phyloP scores from a whole-genome alignment of 2,329 filamentous ascomycete genomes.

The Colletotrichum falcatum region DNA sequence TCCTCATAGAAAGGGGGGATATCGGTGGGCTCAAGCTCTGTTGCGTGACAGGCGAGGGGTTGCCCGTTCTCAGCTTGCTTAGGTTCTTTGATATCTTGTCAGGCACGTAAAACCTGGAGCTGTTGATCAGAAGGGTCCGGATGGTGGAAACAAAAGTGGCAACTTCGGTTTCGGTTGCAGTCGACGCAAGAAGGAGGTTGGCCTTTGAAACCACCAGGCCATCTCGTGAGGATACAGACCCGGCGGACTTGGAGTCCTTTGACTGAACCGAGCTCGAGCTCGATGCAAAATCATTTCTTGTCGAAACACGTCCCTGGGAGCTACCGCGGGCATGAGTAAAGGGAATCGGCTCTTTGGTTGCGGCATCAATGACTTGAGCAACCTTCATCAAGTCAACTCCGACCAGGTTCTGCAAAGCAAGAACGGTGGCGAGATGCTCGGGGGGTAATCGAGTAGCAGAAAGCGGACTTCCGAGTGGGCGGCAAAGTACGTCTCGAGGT shows the following conservation, averaged over 20 bases:
- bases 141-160: conserved; percentile 65
- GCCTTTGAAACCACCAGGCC: conserved; percentile 59
- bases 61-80: conserved; percentile 42
- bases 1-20: conserved; percentile 29
- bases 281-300: conserved; percentile 14
- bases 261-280: conserved; percentile 29
- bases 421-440: conserved; percentile 66
- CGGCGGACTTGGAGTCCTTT: conserved; percentile 11
- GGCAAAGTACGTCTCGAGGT: conserved; percentile 70
- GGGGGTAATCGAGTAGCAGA: conserved; percentile 69
- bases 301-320: conserved; percentile 46
- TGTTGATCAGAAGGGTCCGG: conserved; percentile 60
- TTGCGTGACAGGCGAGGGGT: conserved; percentile 48
- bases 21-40: conserved; percentile 29
- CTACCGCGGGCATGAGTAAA: conserved; percentile 56
- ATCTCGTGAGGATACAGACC: conserved; percentile 34
- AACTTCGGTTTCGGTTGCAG: conserved; percentile 66
- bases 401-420: conserved; percentile 69
- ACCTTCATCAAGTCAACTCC: conserved; percentile 69
- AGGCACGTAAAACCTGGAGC: conserved; percentile 59
- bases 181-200: conserved; percentile 68
- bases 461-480: conserved; percentile 65
- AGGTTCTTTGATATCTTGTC: conserved; percentile 47
- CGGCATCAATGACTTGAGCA: conserved; percentile 65
- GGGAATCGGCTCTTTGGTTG: conserved; percentile 51